These are phyloP conservation scores for Yamadazyma akitaensis DNA, from an alignment of 805 yeast genomes.

Conservation along the genomic window DNA sequence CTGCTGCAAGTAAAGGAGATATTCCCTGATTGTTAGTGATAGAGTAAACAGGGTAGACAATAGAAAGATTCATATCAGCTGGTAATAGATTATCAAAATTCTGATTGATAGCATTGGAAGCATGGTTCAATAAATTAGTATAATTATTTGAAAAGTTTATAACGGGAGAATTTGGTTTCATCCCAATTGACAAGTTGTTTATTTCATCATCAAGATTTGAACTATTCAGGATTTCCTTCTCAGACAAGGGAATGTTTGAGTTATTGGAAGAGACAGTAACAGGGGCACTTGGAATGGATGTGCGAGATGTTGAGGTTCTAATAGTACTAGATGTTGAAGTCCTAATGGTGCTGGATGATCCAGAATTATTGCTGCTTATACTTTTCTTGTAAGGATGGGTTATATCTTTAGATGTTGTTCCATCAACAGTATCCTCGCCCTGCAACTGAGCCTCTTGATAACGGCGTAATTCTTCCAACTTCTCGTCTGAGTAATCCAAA, in stretches of 20 bases:
- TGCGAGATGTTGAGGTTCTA: background rate
- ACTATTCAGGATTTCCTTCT: background rate
- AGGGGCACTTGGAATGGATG: background rate
- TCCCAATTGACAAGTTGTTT: slow-evolving; percentile 16
- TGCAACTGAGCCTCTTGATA: slow-evolving; percentile 12
- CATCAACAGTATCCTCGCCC: slow-evolving; percentile 14
- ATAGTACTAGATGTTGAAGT: background rate
- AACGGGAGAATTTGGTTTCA: slow-evolving; percentile 4
- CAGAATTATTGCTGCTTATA: background rate
- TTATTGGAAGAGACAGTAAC: background rate
- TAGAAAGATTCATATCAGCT: slow-evolving; percentile 22
- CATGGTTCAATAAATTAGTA: slow-evolving; percentile 12
- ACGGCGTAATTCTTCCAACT: slow-evolving; percentile 25
- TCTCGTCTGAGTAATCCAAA: slow-evolving; percentile 30
- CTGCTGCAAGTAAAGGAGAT: slow-evolving; percentile 10
- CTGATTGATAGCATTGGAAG: slow-evolving; percentile 19
- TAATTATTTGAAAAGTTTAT: slow-evolving; percentile 4
- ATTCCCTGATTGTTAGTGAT: slow-evolving; percentile 16
- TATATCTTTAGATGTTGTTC: background rate
- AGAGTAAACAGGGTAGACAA: slow-evolving; percentile 38
- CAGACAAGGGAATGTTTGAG: background rate
- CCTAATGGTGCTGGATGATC: background rate
- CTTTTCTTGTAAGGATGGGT: background rate
- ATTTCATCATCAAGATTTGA: slow-evolving; percentile 12
- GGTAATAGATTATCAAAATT: slow-evolving; percentile 33